phyloP scores from a whole-genome alignment of 2,329 filamentous ascomycete species.

The Ceratocystis diversiconidia region DNA sequence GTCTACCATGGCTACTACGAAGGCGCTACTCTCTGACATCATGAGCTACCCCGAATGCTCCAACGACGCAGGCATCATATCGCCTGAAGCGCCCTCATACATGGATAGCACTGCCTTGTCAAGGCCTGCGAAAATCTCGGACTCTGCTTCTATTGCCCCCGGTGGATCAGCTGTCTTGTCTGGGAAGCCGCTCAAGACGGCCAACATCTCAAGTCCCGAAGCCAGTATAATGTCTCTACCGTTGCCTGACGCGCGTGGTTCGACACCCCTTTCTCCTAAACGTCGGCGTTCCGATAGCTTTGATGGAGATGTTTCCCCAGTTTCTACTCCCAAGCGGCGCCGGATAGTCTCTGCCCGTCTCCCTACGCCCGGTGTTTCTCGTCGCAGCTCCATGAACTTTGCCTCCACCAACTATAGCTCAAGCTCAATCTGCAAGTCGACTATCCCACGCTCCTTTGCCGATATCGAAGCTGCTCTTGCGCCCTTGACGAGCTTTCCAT shows the following conservation, averaged over 20 bases:
- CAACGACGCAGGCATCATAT: background rate
- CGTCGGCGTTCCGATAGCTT: slow-evolving; percentile 2
- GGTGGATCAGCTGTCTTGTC: background rate
- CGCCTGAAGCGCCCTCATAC: background rate
- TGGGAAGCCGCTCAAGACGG: no score
- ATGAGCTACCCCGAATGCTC: slow-evolving; percentile 2
- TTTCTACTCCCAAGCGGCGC: slow-evolving; percentile 13
- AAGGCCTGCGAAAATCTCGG: background rate
- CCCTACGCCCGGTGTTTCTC: slow-evolving; percentile 15
- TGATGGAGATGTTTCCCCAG: slow-evolving; percentile 10
- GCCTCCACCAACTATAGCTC: background rate
- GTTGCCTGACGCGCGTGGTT: background rate
- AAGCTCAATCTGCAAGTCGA: background rate
- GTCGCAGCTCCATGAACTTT: slow-evolving; percentile 17
- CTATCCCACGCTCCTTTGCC: slow-evolving; percentile 15
- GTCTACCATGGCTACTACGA: slow-evolving; percentile 12
- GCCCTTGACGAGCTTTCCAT: slow-evolving; percentile 1
- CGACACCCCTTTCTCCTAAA: background rate
- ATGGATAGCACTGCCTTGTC: slow-evolving; percentile 6
- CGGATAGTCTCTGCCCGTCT: slow-evolving; percentile 13
- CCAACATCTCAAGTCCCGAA: slow-evolving; percentile 12
- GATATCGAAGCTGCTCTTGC: slow-evolving; percentile 16
- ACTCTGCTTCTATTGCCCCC: background rate
- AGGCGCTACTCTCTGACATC: slow-evolving; percentile 9
- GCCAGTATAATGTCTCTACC: slow-evolving; percentile 10